Percentiles rank a stretch among this genome's conserved stretches.
phyloP scores from a whole-genome alignment of 2,329 filamentous ascomycete genomes.

The Hymenoscyphus fructigenus region DNA sequence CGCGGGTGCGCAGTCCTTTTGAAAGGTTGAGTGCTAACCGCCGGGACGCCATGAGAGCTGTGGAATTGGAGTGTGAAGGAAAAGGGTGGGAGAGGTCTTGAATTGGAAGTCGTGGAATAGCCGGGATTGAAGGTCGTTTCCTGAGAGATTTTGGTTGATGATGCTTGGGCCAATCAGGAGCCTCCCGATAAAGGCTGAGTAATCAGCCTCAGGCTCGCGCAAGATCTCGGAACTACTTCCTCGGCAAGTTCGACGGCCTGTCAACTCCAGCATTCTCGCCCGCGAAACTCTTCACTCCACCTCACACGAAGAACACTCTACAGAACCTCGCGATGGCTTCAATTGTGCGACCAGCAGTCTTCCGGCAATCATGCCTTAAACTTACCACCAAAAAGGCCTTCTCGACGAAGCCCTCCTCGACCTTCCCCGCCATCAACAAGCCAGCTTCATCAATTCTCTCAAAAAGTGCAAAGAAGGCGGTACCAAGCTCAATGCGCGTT shows the following conservation, averaged over 20 bases:
- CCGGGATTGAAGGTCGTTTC: conserved; percentile 15
- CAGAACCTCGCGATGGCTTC: conserved; percentile 47
- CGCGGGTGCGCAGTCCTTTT: conserved; percentile 83
- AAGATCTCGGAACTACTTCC: conserved; percentile 15
- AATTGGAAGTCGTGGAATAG: conserved; percentile 21
- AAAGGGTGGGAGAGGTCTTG: conserved; percentile 20
- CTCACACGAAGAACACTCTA: conserved; percentile 14
- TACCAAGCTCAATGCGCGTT: conserved; percentile 49
- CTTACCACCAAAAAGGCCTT: conserved; percentile 44
- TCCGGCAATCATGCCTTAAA: conserved; percentile 46
- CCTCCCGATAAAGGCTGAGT: conserved; percentile 16
- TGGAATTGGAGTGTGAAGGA: conserved; percentile 25
- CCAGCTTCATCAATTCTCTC: conserved; percentile 30
- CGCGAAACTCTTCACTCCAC: conserved; percentile 7
- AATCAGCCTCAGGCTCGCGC: conserved; percentile 7
- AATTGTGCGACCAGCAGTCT: conserved; percentile 48
- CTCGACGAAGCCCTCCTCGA: conserved; percentile 40
- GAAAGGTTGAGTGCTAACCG: conserved; percentile 94
- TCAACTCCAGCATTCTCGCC: conserved; percentile 11
- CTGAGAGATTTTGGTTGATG: conserved; percentile 22
- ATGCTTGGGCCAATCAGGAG: conserved; percentile 26
- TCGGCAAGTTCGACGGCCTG: conserved; percentile 14
- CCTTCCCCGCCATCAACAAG: conserved; percentile 36
- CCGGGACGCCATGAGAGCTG: conserved; percentile 79
- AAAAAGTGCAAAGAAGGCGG: conserved; percentile 38